phyloP scores from a whole-genome alignment of 768 basidiomycete genomes.

The Auricularia sp. region DNA sequence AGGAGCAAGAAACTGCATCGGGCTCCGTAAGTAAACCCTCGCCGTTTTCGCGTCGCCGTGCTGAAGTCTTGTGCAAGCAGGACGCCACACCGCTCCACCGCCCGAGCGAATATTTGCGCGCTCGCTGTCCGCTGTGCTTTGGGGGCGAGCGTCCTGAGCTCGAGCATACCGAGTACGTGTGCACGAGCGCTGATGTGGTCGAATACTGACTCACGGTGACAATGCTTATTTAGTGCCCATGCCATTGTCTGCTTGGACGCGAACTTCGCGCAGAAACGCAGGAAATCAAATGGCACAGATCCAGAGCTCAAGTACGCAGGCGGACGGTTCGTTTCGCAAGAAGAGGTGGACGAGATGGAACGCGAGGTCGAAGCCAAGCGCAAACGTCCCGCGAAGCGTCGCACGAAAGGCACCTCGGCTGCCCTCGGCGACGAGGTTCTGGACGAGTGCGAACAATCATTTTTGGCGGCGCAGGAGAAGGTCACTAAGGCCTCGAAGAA shows the following conservation, averaged over 20 bases:
- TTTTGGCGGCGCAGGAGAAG: slow-evolving; percentile 5
- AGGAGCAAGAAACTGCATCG: too few relatives aligned
- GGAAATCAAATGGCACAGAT: neutral
- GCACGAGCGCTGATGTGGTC: neutral
- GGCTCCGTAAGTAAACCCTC: too few relatives aligned
- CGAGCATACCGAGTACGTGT: neutral
- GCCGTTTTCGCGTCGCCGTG: too few relatives aligned
- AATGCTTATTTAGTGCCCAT: neutral
- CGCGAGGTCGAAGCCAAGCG: neutral
- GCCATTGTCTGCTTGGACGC: slow-evolving; percentile 3
- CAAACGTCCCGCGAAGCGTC: neutral
- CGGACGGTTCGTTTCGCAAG: neutral
- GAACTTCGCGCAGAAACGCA: slow-evolving; percentile 1
- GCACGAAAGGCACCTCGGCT: neutral
- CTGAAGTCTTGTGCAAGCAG: too few relatives aligned
- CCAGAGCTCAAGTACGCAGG: neutral
- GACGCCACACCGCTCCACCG: neutral
- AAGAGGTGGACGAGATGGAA: neutral
- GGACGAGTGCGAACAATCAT: slow-evolving; percentile 23
- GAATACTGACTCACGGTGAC: neutral
- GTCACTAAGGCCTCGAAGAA: slow-evolving; percentile 13
- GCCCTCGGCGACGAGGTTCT: slow-evolving; percentile 14
- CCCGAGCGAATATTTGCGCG: neutral
- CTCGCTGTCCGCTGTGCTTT: slow-evolving; percentile 1
- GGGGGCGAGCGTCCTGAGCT: too few relatives aligned